Evolutionary conservation across 805 yeast genomes (phyloP), one percentile per base, ranked within the genome.

Genomic region (Torulaspora indica): DNA sequence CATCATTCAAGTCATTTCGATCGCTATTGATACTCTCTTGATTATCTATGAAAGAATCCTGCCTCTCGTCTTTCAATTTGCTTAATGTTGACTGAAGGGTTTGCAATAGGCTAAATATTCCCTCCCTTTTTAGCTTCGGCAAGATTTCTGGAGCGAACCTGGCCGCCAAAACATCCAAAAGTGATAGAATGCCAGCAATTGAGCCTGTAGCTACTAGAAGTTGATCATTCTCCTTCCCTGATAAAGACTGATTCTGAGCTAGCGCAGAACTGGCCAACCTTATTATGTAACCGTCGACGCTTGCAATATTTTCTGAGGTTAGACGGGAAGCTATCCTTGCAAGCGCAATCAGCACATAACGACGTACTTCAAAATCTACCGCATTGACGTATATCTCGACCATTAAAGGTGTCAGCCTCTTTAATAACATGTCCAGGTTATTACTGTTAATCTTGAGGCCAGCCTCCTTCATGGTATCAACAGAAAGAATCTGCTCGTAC

Each of bases 331-430:
- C 61, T 12, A 81, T 70, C 48, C 86, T 72, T 10, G 76, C 60
- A 13, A 85, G 54, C 13, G 78, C 72, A 9, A 80, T 63, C 17
- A 85, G 63, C 1, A 76, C 77, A 40, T 75, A 70, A 42, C 79
- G 72, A 52, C 93, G 74, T 6, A 84, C 70, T 12, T 76, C 77
- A 49, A 73, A 77, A 46, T 85, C 87, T 57, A 85, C 82, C 0
- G 91, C 75, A 2, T 91, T 80, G 28, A 84, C 80, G 55, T 81
- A 87, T 7, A 85, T 74, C 48, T 77, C 79, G 8, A 84, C 61
- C 41, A 87, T 56, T 3, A 81, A 52, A 0, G 77, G 73, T 59
- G 81, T 75, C 3, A 80, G 57, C 7, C 70, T 69, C 35, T 65
- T 65, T 5, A 75, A 67, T 56, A 82, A 77, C 1, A 43, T 25